A percentile compares a stretch with the other conserved stretches of the same genome.
Conservation (phyloP, 1,139 yeast species). For the Sugiyamaella castrensis region DNA sequence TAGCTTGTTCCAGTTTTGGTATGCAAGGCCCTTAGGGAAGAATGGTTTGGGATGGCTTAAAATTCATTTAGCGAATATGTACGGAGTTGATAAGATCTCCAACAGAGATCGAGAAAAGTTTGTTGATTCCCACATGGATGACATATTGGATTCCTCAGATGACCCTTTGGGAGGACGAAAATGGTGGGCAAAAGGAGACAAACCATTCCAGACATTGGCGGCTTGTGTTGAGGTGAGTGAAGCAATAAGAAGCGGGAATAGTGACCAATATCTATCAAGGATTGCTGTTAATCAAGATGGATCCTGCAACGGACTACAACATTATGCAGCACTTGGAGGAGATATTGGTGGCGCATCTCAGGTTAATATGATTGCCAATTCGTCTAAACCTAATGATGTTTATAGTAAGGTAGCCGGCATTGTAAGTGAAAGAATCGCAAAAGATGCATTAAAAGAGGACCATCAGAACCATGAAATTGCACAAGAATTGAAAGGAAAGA, state of each 20-base stretch:
- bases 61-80: constrained; percentile 64
- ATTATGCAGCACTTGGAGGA: constrained; percentile 73
- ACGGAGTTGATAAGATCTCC: constrained; percentile 60
- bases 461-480: constrained; percentile 38
- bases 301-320: constrained; percentile 73
- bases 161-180: constrained; percentile 43
- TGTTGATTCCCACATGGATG: constrained; percentile 48
- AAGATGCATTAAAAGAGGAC: constrained; percentile 40
- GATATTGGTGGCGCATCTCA: constrained; percentile 65
- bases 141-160: constrained; percentile 50
- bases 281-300: constrained; percentile 73
- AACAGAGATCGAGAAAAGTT: constrained; percentile 52
- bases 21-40: constrained; percentile 56
- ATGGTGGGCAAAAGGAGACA: constrained; percentile 65
- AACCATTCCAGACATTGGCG: constrained; percentile 68
- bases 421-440: constrained; percentile 48
- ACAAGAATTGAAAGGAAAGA: constrained; percentile 50
- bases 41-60: constrained; percentile 62
- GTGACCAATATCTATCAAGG: constrained; percentile 51
- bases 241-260: constrained; percentile 52
- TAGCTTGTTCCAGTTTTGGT: constrained; percentile 62
- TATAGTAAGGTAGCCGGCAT: constrained; percentile 57
- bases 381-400: constrained; percentile 47
- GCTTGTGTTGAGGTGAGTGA: constrained; percentile 59
- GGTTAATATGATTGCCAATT: constrained; percentile 54